Base-by-base conservation (phyloP, 192 early-diverging fungal genomes). In the Lobosporangium transversale region DNA sequence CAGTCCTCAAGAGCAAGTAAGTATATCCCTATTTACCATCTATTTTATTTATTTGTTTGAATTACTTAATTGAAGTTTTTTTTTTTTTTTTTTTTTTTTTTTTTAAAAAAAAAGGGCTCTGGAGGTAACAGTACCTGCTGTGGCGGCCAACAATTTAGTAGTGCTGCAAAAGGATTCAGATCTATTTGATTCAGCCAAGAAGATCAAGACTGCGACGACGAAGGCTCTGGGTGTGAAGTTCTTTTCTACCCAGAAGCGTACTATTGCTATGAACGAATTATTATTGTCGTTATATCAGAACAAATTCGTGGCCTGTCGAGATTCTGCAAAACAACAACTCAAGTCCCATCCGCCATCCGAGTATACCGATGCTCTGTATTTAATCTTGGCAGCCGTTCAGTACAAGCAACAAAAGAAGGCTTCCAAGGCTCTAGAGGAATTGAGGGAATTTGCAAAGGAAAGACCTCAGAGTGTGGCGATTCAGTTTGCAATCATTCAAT, bases 101-200 rank as follows among this genome's bases (percentile, higher is more conserved):
- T 53, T 30, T 47, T 17, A 23, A 51, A 10, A 30, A 14, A 43
- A 29, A 67, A 88, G 86, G 23, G 61, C 70, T n/a, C 63, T 67
- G 30, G 89, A 93, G 65, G 70, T 79, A 6, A 82, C 82, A 10
- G 83, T 88, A 17, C 79, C 80, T 0, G 89, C 86, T 2, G 82
- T 93, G 17, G 91, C 88, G 10, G 83, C 89, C 47, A 93, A 93
- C 80, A 93, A 93, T 62, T 54, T 91, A 48, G 83, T 86, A 1
- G 80, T 84, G 2, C 67, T 89, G 11, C 79, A 85, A 52, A 80
- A 85, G 60, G 81, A 87, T 21, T 61, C 84, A 17, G 89, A 90
- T 36, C 51, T 89, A 6, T 85, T 86, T 52, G 88, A 92, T 49
- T 83, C 84, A 18, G 49, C 75, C 27, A 83, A 85, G 51, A 86